Conservation (phyloP, 2,329 filamentous ascomycete genomes). For the Ophioceras dolichostomum region DNA sequence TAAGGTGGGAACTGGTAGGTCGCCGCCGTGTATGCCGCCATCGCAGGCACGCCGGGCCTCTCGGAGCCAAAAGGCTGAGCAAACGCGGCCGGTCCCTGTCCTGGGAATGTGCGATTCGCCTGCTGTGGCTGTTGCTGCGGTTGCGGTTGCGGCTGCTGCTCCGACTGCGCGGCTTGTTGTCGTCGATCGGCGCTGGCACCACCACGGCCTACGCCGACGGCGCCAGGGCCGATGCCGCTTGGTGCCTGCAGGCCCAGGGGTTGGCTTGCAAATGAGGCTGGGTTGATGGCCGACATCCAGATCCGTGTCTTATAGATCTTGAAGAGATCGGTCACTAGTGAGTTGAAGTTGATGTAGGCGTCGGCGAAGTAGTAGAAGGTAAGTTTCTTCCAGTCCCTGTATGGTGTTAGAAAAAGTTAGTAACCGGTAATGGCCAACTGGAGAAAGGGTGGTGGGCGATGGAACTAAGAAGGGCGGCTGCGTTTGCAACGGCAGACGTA, state of each 20-base stretch:
- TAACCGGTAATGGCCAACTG: too few relatives aligned
- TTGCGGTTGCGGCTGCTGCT: constrained; percentile 19
- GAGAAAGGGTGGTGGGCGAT: too few relatives aligned
- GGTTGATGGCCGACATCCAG: constrained; percentile 99
- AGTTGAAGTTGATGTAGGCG: constrained; percentile 98
- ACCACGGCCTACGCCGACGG: constrained; percentile 44
- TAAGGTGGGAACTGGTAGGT: constrained; percentile 30
- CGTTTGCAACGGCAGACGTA: constrained; percentile 48
- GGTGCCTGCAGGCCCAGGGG: constrained; percentile 59
- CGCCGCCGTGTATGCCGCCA: constrained; percentile 23
- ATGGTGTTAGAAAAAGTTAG: too few relatives aligned
- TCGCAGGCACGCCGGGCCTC: constrained; percentile 23
- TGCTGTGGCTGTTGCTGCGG: background rate
- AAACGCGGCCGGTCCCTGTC: background rate
- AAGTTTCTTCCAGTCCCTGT: constrained; percentile 94
- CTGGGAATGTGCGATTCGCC: constrained; percentile 5
- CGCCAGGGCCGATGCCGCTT: constrained; percentile 52
- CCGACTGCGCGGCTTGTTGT: constrained; percentile 21
- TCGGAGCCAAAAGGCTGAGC: constrained; percentile 19
- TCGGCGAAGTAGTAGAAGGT: constrained; percentile 99
- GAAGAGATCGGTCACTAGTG: constrained; percentile 91
- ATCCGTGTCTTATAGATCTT: constrained; percentile 99
- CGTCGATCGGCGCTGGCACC: constrained; percentile 35
- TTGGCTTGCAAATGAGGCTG: constrained; percentile 81
- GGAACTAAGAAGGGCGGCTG: background rate